Conservation (phyloP, 2,329 filamentous ascomycete species). For the Orbilia blumenaviensis region DNA sequence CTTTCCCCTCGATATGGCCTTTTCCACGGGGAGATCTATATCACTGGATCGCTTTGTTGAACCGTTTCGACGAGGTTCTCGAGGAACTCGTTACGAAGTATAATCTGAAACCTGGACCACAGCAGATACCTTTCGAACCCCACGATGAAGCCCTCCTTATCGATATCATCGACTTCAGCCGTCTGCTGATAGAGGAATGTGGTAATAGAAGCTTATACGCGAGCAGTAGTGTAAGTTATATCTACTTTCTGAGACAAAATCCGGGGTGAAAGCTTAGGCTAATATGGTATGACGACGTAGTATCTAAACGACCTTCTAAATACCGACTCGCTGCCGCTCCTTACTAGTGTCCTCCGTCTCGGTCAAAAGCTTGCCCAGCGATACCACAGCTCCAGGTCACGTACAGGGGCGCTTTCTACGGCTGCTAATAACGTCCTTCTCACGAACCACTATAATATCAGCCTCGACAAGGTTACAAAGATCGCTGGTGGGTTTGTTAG, state of each 20-base stretch:
- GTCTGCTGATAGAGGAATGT: slow-evolving; percentile 89
- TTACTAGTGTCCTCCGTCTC: slow-evolving; percentile 80
- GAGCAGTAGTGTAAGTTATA: slow-evolving; percentile 72
- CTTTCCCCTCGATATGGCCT: slow-evolving; percentile 89
- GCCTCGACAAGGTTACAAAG: slow-evolving; percentile 82
- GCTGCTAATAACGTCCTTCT: slow-evolving; percentile 77
- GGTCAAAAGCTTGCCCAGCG: slow-evolving; percentile 87
- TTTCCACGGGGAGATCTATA: slow-evolving; percentile 95
- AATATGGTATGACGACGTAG: slow-evolving; percentile 40
- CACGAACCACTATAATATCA: slow-evolving; percentile 83
- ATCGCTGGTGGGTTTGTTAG: slow-evolving; percentile 84
- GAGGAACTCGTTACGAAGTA: slow-evolving; percentile 84
- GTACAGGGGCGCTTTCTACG: slow-evolving; percentile 70
- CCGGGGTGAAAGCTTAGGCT: neutral
- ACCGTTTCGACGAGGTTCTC: slow-evolving; percentile 89
- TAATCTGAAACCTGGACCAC: slow-evolving; percentile 79
- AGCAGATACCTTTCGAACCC: slow-evolving; percentile 72
- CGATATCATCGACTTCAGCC: slow-evolving; percentile 82
- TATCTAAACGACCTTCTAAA: slow-evolving; percentile 89
- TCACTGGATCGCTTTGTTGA: slow-evolving; percentile 95
- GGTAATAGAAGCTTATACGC: slow-evolving; percentile 96
- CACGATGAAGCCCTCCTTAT: slow-evolving; percentile 84
- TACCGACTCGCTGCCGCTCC: slow-evolving; percentile 80
- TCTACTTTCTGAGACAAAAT: too few relatives aligned
- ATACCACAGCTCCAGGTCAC: slow-evolving; percentile 88